Base-by-base conservation (phyloP, 2,329 filamentous ascomycete species). In the Capronia coronata region DNA sequence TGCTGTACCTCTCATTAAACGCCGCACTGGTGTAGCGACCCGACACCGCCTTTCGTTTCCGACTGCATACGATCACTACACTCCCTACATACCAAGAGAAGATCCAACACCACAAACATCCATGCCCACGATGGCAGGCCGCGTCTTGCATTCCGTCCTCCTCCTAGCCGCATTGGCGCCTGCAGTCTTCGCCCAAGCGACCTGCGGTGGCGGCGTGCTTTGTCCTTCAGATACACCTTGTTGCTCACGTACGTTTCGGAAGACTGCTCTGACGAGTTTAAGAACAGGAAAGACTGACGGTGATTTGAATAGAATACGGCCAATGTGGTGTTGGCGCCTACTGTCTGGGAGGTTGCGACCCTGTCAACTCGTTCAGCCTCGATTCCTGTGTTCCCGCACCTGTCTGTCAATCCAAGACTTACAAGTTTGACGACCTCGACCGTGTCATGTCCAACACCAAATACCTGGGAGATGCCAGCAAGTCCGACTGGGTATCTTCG, bases 341-440 rank as follows among this genome's bases (percentile, higher is more conserved):
- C 77, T 98, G 93, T 65, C 80, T 98, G 16, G 93, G 93, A 62
- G 93, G 93, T 56, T 98, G 93, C 73, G 91, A 97, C 66, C 87
- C 89, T 25, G 79, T 82, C 64, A 84, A 83, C 71, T 97, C 91
- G 41, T 86, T 83, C 73, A 79, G 79, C 10, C 77, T 96, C 61
- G 82, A 94, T 59, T 83, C 91, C 1, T 98, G 93, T 69, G 82
- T 87, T 6, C 87, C 93, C 13, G 84, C 78, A 49, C 91, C 93
- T 4, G 77, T 87, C 23, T 98, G 93, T 75, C 65, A 87, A 73
- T 80, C 77, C 67, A 78, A 79, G 62, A 82, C 77, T 44, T 87
- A 87, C 75, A 79, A 77, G 49, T 87, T 95, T 74, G 75, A 82
- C 61, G 80, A 76, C 61, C 74, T 91, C 54, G 78, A 90, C 65